phyloP scores from a whole-genome alignment of 805 yeast species.

The Kodamaea laetipori region DNA sequence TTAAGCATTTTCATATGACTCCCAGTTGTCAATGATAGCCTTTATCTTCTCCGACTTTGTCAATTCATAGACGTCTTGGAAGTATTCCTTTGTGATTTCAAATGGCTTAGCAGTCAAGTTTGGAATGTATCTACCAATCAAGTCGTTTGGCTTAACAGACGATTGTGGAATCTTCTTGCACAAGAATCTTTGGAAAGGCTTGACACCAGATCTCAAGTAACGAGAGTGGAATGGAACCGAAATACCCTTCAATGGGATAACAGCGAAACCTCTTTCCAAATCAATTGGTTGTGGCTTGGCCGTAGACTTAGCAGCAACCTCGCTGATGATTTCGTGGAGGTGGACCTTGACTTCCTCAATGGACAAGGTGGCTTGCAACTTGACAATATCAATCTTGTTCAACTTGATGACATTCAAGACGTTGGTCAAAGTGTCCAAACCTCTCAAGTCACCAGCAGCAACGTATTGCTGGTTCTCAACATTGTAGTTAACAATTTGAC shows the following conservation, averaged over 20 bases:
- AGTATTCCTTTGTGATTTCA: slow-evolving; percentile 92
- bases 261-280: slow-evolving; percentile 96
- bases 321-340: slow-evolving; percentile 82
- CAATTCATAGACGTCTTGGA: slow-evolving; percentile 90
- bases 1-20: slow-evolving; percentile 62
- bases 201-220: slow-evolving; percentile 97
- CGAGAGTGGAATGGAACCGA: slow-evolving; percentile 99
- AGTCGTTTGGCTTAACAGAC: slow-evolving; percentile 91
- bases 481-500: slow-evolving; percentile 97
- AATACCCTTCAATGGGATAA: slow-evolving; percentile 96
- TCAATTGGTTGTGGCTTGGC: slow-evolving; percentile 97
- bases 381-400: slow-evolving; percentile 91
- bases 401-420: slow-evolving; percentile 91
- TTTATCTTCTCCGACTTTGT: slow-evolving; percentile 92
- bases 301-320: slow-evolving; percentile 74
- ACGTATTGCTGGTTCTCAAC: slow-evolving; percentile 98
- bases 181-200: slow-evolving; percentile 97
- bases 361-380: slow-evolving; percentile 78
- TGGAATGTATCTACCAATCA: slow-evolving; percentile 95
- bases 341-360: slow-evolving; percentile 88
- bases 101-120: slow-evolving; percentile 98
- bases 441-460: slow-evolving; percentile 98
- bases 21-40: slow-evolving; percentile 94
- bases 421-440: slow-evolving; percentile 87
- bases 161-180: slow-evolving; percentile 93